Base-by-base conservation (phyloP, 2,329 filamentous ascomycete genomes). In the Fonsecaea multimorphosa region DNA sequence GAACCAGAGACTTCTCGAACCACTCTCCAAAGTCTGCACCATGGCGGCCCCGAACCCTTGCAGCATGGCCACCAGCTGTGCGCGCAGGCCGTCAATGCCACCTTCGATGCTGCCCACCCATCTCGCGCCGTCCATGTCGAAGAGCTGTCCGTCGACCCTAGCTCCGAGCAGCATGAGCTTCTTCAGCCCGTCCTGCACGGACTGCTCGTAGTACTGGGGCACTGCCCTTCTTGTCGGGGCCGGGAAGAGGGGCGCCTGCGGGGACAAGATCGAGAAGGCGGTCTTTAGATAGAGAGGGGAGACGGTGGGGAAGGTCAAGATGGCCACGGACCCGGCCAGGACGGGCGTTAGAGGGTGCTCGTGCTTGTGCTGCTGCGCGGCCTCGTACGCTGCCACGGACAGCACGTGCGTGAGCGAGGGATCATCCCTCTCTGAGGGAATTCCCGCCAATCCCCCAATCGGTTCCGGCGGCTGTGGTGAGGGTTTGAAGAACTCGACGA, bases 121-220 rank as follows among this genome's bases (percentile, higher is more conserved):
- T 74, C 84, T 87, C 31, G 84, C 83, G 61, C 91, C 90, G 11
- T 89, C 87, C 54, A 86, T 78, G 75, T 97, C 93, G 73, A 97
- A 93, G 34, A 92, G 87, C 77, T 88, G 89, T 68, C 91, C 91
- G 75, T 99, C 95, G 32, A 97, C 86, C 58, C 95, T 85, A 14
- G 93, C 93, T 60, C 93, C 95, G 14, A 99, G 81, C 36, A 99
- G 80, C 77, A 96, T 83, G 69, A 99, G 80, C 81, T 99, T 99
- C 74, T 92, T 88, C 72, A 99, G 77, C 7, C 91, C 95, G 70
- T 82, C 86, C 78, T 97, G 93, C 61, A 94, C 91, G 1, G 84
- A 78, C 0, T 87, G 84, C 63, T 97, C 94, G 77, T 96, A 86
- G 79, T 93, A 97, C 12, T 89, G 88, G 0, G 94, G 93, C 73